A percentile compares a stretch with the other conserved stretches of the same genome.
These are phyloP conservation scores for Lactarius vividus DNA, from an alignment of 768 basidiomycete genomes.

Conservation along the genomic window DNA sequence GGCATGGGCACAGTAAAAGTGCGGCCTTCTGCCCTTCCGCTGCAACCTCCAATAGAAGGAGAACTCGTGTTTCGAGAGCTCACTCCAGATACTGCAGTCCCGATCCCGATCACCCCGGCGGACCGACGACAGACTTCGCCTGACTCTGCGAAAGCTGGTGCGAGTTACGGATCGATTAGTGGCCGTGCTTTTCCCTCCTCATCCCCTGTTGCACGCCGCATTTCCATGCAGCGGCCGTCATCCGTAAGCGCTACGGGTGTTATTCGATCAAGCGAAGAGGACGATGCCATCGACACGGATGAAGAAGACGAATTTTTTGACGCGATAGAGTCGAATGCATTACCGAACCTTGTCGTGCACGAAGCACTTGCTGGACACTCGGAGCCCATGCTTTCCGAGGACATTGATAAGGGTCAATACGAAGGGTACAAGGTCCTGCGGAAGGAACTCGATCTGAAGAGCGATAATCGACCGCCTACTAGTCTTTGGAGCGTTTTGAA, in stretches of 20 bases:
- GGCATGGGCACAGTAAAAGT: slow-evolving; percentile 27
- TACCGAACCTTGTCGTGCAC: slow-evolving; percentile 74
- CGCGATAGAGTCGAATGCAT: slow-evolving; percentile 80
- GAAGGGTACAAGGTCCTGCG: slow-evolving; percentile 68
- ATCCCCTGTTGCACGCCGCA: slow-evolving; percentile 8
- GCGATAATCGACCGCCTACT: slow-evolving; percentile 81
- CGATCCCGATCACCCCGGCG: not conserved
- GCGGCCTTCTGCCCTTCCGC: slow-evolving; percentile 25
- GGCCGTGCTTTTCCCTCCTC: slow-evolving; percentile 14
- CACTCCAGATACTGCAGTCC: slow-evolving; percentile 16
- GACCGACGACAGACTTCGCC: not conserved
- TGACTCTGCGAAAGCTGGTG: not conserved
- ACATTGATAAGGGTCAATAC: slow-evolving; percentile 49
- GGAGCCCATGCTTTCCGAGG: slow-evolving; percentile 36
- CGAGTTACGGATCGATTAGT: slow-evolving; percentile 1
- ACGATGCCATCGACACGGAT: slow-evolving; percentile 50
- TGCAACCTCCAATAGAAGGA: slow-evolving; percentile 20
- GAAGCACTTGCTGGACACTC: slow-evolving; percentile 54
- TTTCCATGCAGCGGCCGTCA: slow-evolving; percentile 16
- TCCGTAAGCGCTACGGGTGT: not conserved
- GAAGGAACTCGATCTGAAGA: slow-evolving; percentile 54
- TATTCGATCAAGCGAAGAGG: slow-evolving; percentile 31
- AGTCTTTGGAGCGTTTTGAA: slow-evolving; percentile 96
- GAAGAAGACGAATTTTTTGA: slow-evolving; percentile 98
- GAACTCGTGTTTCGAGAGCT: slow-evolving; percentile 7